Conservation (phyloP, 768 basidiomycete genomes). For the Suillus brevipes region DNA sequence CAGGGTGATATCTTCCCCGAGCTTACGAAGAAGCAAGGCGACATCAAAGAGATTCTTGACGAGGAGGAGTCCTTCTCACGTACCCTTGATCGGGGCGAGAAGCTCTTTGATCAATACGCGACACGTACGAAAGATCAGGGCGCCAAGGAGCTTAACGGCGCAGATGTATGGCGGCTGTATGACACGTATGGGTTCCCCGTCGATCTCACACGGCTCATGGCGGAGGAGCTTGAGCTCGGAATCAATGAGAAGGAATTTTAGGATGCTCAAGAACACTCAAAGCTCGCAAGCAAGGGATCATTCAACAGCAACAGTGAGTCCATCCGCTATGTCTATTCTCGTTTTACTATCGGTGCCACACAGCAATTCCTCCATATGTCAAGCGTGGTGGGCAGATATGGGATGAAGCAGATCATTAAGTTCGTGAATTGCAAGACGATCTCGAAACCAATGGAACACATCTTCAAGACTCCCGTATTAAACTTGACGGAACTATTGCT, state of each 20-base stretch:
- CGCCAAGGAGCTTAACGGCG: constrained; percentile 71
- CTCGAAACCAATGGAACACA: too few relatives aligned
- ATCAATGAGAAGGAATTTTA: constrained; percentile 91
- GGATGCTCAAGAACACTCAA: constrained; percentile 81
- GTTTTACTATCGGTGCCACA: constrained; percentile 8
- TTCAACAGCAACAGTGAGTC: constrained; percentile 52
- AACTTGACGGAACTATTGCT: too few relatives aligned
- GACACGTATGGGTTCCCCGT: constrained; percentile 99
- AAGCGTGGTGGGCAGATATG: too few relatives aligned
- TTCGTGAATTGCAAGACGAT: too few relatives aligned
- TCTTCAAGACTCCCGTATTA: too few relatives aligned
- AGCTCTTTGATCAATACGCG: constrained; percentile 89
- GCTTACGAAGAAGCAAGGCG: constrained; percentile 75
- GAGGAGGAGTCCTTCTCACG: constrained; percentile 98
- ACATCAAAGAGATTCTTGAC: constrained; percentile 92
- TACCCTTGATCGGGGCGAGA: constrained; percentile 97
- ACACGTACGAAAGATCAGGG: constrained; percentile 62
- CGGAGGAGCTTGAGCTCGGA: constrained; percentile 82
- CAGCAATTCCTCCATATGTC: constrained; percentile 1
- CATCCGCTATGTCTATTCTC: not conserved
- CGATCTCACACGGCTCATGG: constrained; percentile 95
- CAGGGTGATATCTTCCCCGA: constrained; percentile 92
- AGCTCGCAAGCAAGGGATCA: constrained; percentile 87
- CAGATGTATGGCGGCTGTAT: constrained; percentile 95
- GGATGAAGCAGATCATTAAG: too few relatives aligned